Conservation (phyloP, 108 stramenopile genomes). For the Cyclotella baltica region DNA sequence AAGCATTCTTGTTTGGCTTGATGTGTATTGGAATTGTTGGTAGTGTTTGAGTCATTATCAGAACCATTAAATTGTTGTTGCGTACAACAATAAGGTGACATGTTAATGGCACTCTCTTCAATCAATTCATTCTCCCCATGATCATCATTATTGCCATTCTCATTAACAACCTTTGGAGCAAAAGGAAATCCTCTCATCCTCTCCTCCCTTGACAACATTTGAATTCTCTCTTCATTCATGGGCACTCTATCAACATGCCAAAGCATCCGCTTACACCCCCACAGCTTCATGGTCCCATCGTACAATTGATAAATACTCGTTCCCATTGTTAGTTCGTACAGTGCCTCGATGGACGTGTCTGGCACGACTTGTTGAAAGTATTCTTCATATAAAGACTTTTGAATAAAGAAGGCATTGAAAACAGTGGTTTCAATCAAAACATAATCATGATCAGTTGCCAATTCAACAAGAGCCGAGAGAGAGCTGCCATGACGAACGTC, state of each 20-base stretch:
- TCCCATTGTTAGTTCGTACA: conserved; percentile 79
- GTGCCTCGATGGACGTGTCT: conserved; percentile 69
- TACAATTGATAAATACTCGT: conserved; percentile 86
- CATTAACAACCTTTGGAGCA: conserved; percentile 60
- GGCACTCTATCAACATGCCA: conserved; percentile 85
- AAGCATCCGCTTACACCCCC: conserved; percentile 76
- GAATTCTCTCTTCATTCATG: conserved; percentile 66
- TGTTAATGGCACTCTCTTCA: conserved; percentile 45
- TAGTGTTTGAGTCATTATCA: not conserved
- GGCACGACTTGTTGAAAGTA: conserved; percentile 57
- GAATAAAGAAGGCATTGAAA: conserved; percentile 87
- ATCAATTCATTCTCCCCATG: conserved; percentile 6
- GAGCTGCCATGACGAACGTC: conserved; percentile 72
- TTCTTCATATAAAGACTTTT: conserved; percentile 44
- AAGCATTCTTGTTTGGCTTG: conserved; percentile 38
- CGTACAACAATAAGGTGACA: conserved; percentile 56
- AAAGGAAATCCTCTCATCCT: conserved; percentile 81
- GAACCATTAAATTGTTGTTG: no score
- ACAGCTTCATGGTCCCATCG: conserved; percentile 78
- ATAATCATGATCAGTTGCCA: conserved; percentile 61
- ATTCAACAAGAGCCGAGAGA: conserved; percentile 74
- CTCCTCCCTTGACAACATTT: conserved; percentile 58
- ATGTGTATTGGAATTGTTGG: not conserved
- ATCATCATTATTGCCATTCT: not conserved
- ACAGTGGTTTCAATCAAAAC: conserved; percentile 74